Evolutionary conservation across 495 filamentous ascomycete species (phyloP), one percentile per base, ranked within the genome.

Genomic region (Annulohypoxylon stygium): DNA sequence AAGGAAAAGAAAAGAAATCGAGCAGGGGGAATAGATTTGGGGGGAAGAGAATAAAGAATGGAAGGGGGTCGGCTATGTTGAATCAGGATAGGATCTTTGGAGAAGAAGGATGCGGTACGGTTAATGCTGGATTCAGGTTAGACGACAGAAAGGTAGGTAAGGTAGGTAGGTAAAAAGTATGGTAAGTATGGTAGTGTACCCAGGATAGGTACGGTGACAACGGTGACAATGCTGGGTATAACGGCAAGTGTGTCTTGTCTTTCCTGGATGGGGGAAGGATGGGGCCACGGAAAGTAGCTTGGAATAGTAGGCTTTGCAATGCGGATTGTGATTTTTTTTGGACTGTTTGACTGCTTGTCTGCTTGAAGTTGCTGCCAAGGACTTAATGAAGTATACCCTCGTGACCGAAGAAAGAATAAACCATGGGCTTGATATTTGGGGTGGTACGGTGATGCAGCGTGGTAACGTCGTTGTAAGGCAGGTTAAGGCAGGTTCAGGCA

Each of bases 381-480:
- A 58, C 14, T 66, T 54, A 57, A 66, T 20, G n/a, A 39, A 65
- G 61, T 65, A 73, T 65, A 70, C 53, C 72, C 72, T 75, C 72
- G 72, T 75, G 72, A 75, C 72, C 72, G 72, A 53, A 50, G 67
- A 70, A 67, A 67, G 67, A 50, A 30, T 8, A 43, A 1, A 43
- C 30, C 30, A 30, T 70, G 50, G 54, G 66, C 57, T 63, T 67
- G 58, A 73, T 68, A 73, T 73, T 73, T 73, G 71, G 66, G 37
- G 71, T 69, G 55, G 67, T 69, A 73, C 64, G 59, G 59, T 66
- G 61, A 37, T 74, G 65, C 65, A 57, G 71, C 65, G 67, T 67
- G 58, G 67, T 74, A 74, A 74, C 71, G 71, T 70, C 61, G 61
- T 67, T 60, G 67, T 74, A 74, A 63, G 71, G 71, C 71, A 74